These are phyloP conservation scores for Cutaneotrichosporon sp. DNA, from an alignment of 1,284 basidiomycete species.

Conservation along the genomic window DNA sequence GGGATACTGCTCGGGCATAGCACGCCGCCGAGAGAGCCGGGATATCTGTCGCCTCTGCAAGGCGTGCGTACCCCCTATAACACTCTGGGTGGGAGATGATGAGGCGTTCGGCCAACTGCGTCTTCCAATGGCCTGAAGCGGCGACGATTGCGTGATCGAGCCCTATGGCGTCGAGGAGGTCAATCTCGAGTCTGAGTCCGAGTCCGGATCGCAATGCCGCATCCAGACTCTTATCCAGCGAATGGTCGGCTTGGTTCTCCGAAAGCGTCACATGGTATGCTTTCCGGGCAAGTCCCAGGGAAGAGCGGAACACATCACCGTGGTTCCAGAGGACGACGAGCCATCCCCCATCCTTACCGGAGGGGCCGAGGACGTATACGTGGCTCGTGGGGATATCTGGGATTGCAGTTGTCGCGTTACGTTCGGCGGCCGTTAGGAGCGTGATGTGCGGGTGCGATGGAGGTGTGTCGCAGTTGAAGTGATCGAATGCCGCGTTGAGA, in stretches of 20 bases:
- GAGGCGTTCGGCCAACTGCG: slow-evolving; percentile 46
- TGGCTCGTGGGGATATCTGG: slow-evolving; percentile 4
- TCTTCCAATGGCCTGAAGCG: slow-evolving; percentile 6
- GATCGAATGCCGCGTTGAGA: slow-evolving; percentile 4
- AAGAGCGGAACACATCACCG: slow-evolving; percentile 58
- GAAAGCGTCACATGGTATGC: slow-evolving; percentile 62
- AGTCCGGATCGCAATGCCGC: slow-evolving; percentile 43
- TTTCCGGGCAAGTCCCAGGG: slow-evolving; percentile 57
- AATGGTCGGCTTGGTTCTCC: slow-evolving; percentile 49
- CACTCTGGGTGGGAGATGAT: slow-evolving; percentile 50
- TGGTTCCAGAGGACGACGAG: slow-evolving; percentile 61
- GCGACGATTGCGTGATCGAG: slow-evolving; percentile 49
- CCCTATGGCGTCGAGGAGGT: slow-evolving; percentile 52
- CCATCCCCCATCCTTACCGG: slow-evolving; percentile 52
- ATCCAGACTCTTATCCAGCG: slow-evolving; percentile 53
- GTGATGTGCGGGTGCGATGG: background rate
- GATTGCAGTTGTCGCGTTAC: background rate
- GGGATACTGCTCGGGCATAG: slow-evolving; percentile 57
- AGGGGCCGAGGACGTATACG: slow-evolving; percentile 13
- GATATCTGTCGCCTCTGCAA: slow-evolving; percentile 55
- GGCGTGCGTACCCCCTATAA: slow-evolving; percentile 58
- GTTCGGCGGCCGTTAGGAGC: slow-evolving; percentile 3
- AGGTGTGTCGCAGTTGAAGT: background rate
- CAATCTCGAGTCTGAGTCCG: slow-evolving; percentile 49
- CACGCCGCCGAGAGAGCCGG: slow-evolving; percentile 61